Base-by-base conservation (phyloP, 2,329 filamentous ascomycete species). In the Ophiostoma himal-ulmi region DNA sequence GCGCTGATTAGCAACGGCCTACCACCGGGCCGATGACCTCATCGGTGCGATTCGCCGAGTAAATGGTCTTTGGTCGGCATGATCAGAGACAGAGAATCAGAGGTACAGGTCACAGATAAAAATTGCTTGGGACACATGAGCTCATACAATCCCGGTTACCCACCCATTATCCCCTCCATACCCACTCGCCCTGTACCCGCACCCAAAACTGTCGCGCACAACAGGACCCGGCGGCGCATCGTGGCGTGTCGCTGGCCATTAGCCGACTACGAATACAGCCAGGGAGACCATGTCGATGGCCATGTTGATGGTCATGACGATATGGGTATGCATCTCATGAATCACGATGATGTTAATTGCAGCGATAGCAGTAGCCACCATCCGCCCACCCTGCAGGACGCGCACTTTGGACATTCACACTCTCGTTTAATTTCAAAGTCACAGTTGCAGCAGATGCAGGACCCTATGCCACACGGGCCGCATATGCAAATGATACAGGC, bases 181-280 rank as follows among this genome's bases (percentile, higher is more conserved):
- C 22, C 57, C 57, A 62, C 57, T 37, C 36, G 36, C 62, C 62
- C 62, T 39, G 14, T 39, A 8, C 20, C n/a, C 20, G 2, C 34
- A 22, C 34, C 17, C 48, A 65, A 71, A 66, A 57, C 70, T 71
- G 70, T 70, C 70, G 68, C 68, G 36, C 57, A 44, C n/a, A 68
- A 60, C 11, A 60, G 26, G 39, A 8, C 66, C 66, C 60, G 52
- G 70, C 70, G 73, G 75, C 76, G 77, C 76, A 76, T 71, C 73
- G 71, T 73, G 76, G 75, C 75, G 75, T 73, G 73, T 75, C 72
- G 74, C 76, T 74, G 76, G 74, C 73, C 70, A 36, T 64, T 60
- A 41, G 20, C 30, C 54, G 39, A 20, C 68, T 68, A 73, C 62
- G 20, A 65, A 4, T n/a, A 65, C 5, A 13, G n/a, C 36, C 44